A percentile compares a stretch with the other conserved stretches of the same genome.
Conservation (phyloP, 208 protist species). For the Leishmania turanica region DNA sequence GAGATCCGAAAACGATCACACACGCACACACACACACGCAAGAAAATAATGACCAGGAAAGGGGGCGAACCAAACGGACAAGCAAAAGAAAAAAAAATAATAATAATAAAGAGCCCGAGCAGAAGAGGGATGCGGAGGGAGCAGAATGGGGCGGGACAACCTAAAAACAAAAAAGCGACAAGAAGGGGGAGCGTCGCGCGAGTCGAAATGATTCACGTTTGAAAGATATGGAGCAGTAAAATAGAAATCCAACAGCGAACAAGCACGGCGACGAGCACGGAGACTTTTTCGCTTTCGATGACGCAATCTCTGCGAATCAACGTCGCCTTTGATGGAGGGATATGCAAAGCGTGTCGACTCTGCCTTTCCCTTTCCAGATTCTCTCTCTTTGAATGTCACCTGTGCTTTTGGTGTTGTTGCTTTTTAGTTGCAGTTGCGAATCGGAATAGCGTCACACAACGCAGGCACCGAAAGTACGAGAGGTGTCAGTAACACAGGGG, state of each 20-base stretch:
- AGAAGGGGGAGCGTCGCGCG: neutral
- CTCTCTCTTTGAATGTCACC: neutral
- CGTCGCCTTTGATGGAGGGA: neutral
- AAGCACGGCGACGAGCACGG: neutral
- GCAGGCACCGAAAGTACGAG: neutral
- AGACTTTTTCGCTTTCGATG: neutral
- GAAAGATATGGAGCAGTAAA: neutral
- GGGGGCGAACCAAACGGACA: neutral
- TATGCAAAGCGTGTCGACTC: neutral
- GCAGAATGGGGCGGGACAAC: neutral
- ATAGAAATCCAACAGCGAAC: neutral
- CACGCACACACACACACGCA: neutral
- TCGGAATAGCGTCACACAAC: neutral
- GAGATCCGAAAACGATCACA: neutral
- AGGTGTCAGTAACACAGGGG: neutral
- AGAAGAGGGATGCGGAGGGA: neutral
- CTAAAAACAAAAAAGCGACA: neutral
- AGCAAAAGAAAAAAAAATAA: neutral
- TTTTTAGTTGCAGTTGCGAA: neutral
- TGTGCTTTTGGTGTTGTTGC: neutral
- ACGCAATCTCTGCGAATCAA: neutral
- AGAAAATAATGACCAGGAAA: slow-evolving; percentile 2
- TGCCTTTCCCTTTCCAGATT: neutral
- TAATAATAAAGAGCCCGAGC: neutral
- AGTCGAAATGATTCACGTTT: neutral